Base-by-base conservation (phyloP, 2,329 filamentous ascomycete species). In the Penicillium capsulatum region DNA sequence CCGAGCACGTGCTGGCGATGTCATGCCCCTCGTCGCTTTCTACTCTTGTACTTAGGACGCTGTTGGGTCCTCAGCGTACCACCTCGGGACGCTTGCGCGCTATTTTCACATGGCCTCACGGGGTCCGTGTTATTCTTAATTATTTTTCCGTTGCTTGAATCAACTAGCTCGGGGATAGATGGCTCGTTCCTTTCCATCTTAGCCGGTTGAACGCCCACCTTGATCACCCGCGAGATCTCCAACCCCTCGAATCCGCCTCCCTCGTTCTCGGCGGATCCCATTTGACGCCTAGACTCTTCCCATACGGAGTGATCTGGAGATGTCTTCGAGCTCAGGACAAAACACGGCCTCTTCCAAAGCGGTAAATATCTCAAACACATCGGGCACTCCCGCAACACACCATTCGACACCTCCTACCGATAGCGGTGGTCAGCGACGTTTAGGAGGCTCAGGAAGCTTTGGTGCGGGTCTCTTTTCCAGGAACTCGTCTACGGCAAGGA, bases 401-500 rank as follows among this genome's bases (percentile, higher is more conserved):
- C 57, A 68, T 38, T 51, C 57, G 4, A 34, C 54, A 38, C 42
- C 56, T n/a, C 50, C 57, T 15, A 36, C 54, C 24, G 68, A 71
- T 22, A 57, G 50, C 27, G 51, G 63, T 36, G 56, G 50, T 32
- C 67, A 71, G 47, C 60, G 69, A 48, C 65, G 69, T 35, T 51
- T 57, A 33, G 66, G 66, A 40, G 61, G 61, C 17, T 64, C 65
- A 40, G 67, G 63, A 24, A 67, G 61, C 40, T 64, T 66, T 51
- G 68, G 66, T 8, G 49, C 66, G 32, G 65, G 63, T 14, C 54
- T 61, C 8, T 55, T 61, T 13, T 64, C 67, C 37, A 67, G 66
- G 42, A 62, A 54, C 31, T 47, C 53, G 5, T 47, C 62, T 7
- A 57, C 66, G 16, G 53, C 68, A 36, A 79, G 90, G 55, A 94